Evolutionary conservation across 352 stramenopile genomes (phyloP).

Genomic region (Halophytophthora batemanensis): DNA sequence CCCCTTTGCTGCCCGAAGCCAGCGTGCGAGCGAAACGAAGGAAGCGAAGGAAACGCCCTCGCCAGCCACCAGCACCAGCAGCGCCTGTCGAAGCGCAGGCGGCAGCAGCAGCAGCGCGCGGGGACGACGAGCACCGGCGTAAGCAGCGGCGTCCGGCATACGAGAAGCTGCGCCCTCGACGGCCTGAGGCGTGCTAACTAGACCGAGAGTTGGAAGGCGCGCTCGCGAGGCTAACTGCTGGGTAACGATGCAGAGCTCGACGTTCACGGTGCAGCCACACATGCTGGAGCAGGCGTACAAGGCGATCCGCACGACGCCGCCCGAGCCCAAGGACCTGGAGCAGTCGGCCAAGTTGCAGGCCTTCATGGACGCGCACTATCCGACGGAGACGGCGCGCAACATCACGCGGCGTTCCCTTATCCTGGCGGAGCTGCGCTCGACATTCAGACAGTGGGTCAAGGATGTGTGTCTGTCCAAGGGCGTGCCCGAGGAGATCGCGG

Average conservation of each 20-base stretch:
- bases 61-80: too few relatives aligned
- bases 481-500: constrained; percentile 82
- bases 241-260: constrained; percentile 62
- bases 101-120: too few relatives aligned
- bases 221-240: too few relatives aligned
- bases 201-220: not conserved
- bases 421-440: constrained; percentile 77
- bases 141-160: too few relatives aligned
- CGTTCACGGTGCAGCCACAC: constrained; percentile 65
- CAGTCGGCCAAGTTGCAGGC: constrained; percentile 73
- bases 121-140: too few relatives aligned
- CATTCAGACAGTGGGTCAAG: constrained; percentile 87
- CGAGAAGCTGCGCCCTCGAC: too few relatives aligned
- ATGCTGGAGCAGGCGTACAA: constrained; percentile 88
- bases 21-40: too few relatives aligned
- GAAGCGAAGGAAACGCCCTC: too few relatives aligned
- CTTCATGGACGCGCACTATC: constrained; percentile 82
- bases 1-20: too few relatives aligned
- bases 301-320: constrained; percentile 82
- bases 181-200: too few relatives aligned
- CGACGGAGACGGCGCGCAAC: constrained; percentile 73
- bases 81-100: too few relatives aligned
- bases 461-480: constrained; percentile 79
- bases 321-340: constrained; percentile 80
- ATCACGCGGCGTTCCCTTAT: constrained; percentile 86